Base-by-base conservation (phyloP, 2,329 filamentous ascomycete species). In the Fusarium beomiforme region DNA sequence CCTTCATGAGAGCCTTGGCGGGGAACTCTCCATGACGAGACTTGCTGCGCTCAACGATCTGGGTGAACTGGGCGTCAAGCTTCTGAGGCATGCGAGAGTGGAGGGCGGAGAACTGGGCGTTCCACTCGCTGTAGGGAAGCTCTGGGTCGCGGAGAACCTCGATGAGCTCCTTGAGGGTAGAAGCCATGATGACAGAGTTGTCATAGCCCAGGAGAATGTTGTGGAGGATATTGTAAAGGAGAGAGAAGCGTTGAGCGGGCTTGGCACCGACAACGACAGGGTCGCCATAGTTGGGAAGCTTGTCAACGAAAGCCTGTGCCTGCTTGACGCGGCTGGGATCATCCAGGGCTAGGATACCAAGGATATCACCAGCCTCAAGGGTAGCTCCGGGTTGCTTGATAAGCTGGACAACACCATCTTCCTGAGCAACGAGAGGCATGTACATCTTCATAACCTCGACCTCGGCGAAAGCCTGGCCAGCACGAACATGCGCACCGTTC, bases 361-460 rank as follows among this genome's bases (percentile, higher is more conserved):
- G 90, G 67, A 99, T 98, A 80, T 99, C 96, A 82, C 96, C 96
- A 79, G 96, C 96, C 82, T 98, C 95, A 50, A 99, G 92, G 21
- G 94, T 97, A n/a, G 96, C 93, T 81, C 96, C 96, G 70, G 96
- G 96, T 85, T 98, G 96, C 89, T 99, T 99, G 87, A 99, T 97
- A 77, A 99, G 89, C 85, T 98, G 96, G 61, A 99, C 95, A 59
- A 97, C 89, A 86, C 96, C 96, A 77, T 97, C 96, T 82, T 99
- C 96, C 79, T 95, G 92, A 5, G 96, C 93, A 68, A 99, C 89
- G 59, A 99, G 88, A 78, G 96, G 96, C 96, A 99, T 99, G 88
- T 98, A 98, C 96, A 99, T 99, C 89, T 99, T 99, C 96, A 99
- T 99, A 83, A 99, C 96, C 84, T 99, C 96, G 42, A 99, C 95